Percentiles rank a stretch among this genome's conserved stretches.
These are phyloP conservation scores for Sarcomyxa edulis DNA, from an alignment of 768 basidiomycete genomes.

Conservation along the genomic window DNA sequence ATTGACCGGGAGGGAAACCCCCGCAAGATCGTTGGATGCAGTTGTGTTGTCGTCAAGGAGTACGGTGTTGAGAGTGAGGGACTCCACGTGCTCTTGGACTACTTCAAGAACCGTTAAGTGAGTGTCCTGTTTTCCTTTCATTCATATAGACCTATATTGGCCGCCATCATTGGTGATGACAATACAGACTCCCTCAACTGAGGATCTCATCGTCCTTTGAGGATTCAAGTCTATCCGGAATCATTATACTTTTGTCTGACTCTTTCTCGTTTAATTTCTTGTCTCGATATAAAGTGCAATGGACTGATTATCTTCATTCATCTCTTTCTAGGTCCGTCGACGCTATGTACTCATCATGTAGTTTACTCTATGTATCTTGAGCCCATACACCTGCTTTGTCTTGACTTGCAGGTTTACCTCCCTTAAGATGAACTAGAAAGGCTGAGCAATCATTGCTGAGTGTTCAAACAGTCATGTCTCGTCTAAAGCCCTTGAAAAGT, in stretches of 20 bases:
- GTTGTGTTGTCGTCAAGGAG: constrained; percentile 96
- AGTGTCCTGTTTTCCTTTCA: constrained; percentile 19
- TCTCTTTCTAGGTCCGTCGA: too few relatives aligned
- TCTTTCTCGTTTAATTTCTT: constrained; percentile 12
- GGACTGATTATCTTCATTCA: too few relatives aligned
- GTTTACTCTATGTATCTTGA: too few relatives aligned
- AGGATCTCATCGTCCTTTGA: constrained; percentile 61
- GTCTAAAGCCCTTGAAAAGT: too few relatives aligned
- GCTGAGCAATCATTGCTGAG: too few relatives aligned
- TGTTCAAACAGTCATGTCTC: too few relatives aligned
- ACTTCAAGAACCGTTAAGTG: constrained; percentile 92
- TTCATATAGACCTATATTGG: constrained; percentile 6
- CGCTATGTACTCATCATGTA: too few relatives aligned
- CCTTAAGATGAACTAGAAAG: too few relatives aligned
- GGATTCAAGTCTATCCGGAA: constrained; percentile 84
- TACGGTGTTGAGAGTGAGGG: constrained; percentile 95
- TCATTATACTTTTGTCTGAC: constrained; percentile 79
- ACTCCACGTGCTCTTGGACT: constrained; percentile 87
- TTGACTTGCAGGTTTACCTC: too few relatives aligned
- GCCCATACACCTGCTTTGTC: too few relatives aligned
- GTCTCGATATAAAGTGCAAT: too few relatives aligned
- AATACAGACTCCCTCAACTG: constrained; percentile 92
- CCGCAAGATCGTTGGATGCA: constrained; percentile 90
- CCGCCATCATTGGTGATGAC: constrained; percentile 51
- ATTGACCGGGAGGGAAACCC: constrained; percentile 99